Conservation (phyloP, 192 early-diverging fungal species). For the Gaertneriomyces semiglobifer region DNA sequence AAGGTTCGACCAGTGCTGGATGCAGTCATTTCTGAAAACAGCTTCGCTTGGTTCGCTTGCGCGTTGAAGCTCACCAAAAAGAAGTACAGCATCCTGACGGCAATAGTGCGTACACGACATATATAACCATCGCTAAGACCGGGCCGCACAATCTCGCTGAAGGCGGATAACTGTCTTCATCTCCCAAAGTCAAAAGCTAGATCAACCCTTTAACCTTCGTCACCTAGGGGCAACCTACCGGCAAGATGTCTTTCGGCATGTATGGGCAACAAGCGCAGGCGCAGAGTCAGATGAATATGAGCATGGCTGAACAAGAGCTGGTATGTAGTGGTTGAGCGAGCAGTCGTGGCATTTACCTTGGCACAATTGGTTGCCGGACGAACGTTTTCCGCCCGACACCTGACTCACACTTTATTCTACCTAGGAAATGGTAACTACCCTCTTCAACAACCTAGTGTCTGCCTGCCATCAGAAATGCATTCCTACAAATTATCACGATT, state of each 20-base stretch:
- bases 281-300: slow-evolving; percentile 28
- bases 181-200: no score
- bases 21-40: no score
- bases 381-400: neutral
- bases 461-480: slow-evolving; percentile 87
- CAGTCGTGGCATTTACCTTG: neutral
- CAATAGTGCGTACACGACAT: no score
- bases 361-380: neutral
- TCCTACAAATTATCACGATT: slow-evolving; percentile 71
- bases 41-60: no score
- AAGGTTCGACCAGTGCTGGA: no score
- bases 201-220: no score
- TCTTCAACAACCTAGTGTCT: slow-evolving; percentile 37
- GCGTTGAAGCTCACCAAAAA: no score
- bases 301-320: slow-evolving; percentile 38
- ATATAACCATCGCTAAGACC: no score
- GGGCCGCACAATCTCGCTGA: no score
- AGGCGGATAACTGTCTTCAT: no score
- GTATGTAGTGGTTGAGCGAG: slow-evolving; percentile 10
- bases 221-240: neutral
- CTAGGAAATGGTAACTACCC: slow-evolving; percentile 36
- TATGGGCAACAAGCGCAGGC: slow-evolving; percentile 14
- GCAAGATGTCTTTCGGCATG: slow-evolving; percentile 26
- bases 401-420: neutral
- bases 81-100: no score